phyloP scores from a whole-genome alignment of 768 basidiomycete genomes.

The Amanita jacksonii region DNA sequence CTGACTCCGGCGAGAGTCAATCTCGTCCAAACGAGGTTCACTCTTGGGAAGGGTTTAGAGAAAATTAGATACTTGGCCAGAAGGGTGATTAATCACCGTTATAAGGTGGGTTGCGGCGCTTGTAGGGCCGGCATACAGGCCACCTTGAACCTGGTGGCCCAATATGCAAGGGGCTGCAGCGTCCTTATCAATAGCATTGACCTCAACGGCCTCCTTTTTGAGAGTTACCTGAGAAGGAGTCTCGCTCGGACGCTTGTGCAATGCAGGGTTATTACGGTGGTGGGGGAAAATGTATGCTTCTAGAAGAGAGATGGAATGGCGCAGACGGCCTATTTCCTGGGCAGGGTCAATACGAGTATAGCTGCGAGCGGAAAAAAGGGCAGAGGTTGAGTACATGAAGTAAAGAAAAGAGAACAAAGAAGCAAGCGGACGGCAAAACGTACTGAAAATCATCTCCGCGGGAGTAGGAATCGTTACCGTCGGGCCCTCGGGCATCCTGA shows the following conservation, averaged over 20 bases:
- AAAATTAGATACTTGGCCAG: slow-evolving; percentile 11
- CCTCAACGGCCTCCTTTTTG: slow-evolving; percentile 46
- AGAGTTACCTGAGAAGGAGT: slow-evolving; percentile 28
- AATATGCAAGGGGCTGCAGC: slow-evolving; percentile 53
- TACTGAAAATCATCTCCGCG: slow-evolving; percentile 58
- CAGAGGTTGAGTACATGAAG: slow-evolving; percentile 8
- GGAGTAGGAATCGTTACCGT: slow-evolving; percentile 36
- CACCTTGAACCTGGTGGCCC: slow-evolving; percentile 54
- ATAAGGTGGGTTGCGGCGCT: slow-evolving; percentile 63
- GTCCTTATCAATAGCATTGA: slow-evolving; percentile 36
- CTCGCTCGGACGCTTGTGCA: slow-evolving; percentile 27
- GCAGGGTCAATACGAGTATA: slow-evolving; percentile 50
- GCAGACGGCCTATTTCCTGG: slow-evolving; percentile 56
- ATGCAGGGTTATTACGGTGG: slow-evolving; percentile 26
- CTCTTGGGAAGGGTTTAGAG: slow-evolving; percentile 23
- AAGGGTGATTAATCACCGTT: slow-evolving; percentile 30
- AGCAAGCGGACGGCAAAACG: slow-evolving; percentile 22
- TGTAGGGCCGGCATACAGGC: slow-evolving; percentile 74
- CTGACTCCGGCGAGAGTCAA: slow-evolving; percentile 44
- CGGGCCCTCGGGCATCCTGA: slow-evolving; percentile 62
- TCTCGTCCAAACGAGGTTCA: slow-evolving; percentile 42
- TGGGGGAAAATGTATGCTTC: slow-evolving; percentile 49
- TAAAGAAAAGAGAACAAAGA: slow-evolving; percentile 10
- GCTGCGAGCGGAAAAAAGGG: slow-evolving; percentile 16
- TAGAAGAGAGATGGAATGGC: slow-evolving; percentile 58